A percentile compares a stretch with the other conserved stretches of the same genome.
These are phyloP conservation scores for Berkeleyomyces basicola DNA, from an alignment of 2,329 filamentous ascomycete genomes.

Conservation along the genomic window DNA sequence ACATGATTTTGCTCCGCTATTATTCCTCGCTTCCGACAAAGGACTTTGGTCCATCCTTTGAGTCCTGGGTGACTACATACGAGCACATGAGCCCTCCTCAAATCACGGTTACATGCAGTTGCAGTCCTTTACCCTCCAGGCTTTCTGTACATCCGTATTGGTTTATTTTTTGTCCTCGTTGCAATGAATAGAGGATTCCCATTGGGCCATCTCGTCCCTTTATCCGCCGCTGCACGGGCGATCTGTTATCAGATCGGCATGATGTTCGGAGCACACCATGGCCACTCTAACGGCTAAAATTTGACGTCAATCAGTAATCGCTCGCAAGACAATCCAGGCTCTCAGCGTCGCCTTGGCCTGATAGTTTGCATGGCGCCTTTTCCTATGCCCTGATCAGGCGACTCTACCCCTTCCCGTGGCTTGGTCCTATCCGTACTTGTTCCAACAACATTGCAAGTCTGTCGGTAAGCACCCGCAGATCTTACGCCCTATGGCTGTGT, in stretches of 20 bases:
- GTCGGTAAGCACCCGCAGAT: not conserved
- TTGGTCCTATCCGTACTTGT: not conserved
- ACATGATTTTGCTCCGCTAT: not conserved
- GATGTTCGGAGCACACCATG: not conserved
- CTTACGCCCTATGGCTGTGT: not conserved
- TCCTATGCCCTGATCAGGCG: too few species aligned
- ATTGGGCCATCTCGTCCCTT: not conserved
- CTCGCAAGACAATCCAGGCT: not conserved
- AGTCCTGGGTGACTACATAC: not conserved
- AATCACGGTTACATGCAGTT: not conserved
- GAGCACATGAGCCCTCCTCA: not conserved
- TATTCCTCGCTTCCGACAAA: not conserved
- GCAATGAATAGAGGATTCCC: not conserved
- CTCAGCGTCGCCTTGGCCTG: not conserved
- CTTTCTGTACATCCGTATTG: not conserved
- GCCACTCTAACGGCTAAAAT: not conserved
- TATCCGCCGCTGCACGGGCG: not conserved
- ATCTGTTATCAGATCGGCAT: not conserved
- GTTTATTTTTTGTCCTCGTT: not conserved
- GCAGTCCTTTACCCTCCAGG: not conserved
- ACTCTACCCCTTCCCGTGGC: not conserved
- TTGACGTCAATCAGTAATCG: not conserved
- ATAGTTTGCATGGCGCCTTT: too few species aligned
- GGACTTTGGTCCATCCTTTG: not conserved
- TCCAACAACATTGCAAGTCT: not conserved